Base-by-base conservation (phyloP, 768 basidiomycete genomes). In the Coprinopsis marcescibilis region DNA sequence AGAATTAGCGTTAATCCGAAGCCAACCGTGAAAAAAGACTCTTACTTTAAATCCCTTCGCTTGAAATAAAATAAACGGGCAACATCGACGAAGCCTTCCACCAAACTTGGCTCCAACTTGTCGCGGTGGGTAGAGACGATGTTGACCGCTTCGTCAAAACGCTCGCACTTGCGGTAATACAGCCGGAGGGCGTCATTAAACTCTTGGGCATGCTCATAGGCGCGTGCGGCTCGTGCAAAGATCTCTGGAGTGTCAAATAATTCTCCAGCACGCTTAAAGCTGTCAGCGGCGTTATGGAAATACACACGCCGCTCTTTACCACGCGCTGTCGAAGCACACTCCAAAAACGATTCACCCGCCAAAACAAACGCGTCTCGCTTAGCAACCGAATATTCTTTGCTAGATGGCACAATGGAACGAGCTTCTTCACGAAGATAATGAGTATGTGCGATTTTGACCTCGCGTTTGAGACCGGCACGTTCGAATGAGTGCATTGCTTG, bases 391-490 rank as follows among this genome's bases (percentile, higher is more conserved):
- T 4, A 12, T 15, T 42, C 29, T 14, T 12, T 57, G 17, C 38
- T 60, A 4, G 12, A 55, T 10, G 50, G 34, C 4, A 57, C 58
- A 19, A 63, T 48, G 38, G 65, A 60, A 1, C 68, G 63, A 7
- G 80, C 80, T 14, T 67, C 55, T 46, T 76, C 70, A 43, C 77
- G 71, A 3, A 80, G 66, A 38, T 69, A 64, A 51, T 76, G 81
- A 0, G 80, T 77, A 7, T 71, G 48, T 1, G 78, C 69, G 12
- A 78, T 65, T 2, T 58, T 65, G n/a, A 60, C 67, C 57, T 79
- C 68, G 11, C 67, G 65, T 0, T 52, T 59, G 34, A 65, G 57
- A 2, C 46, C 57, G 1, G 81, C 81, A 3, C 72, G 66, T 68
- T 43, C 6, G 41, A 43, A 43, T 11, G 41, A 24, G 17, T 48